Base-by-base conservation (phyloP, 2,329 filamentous ascomycete genomes). In the Lasiodiplodia theobromae region DNA sequence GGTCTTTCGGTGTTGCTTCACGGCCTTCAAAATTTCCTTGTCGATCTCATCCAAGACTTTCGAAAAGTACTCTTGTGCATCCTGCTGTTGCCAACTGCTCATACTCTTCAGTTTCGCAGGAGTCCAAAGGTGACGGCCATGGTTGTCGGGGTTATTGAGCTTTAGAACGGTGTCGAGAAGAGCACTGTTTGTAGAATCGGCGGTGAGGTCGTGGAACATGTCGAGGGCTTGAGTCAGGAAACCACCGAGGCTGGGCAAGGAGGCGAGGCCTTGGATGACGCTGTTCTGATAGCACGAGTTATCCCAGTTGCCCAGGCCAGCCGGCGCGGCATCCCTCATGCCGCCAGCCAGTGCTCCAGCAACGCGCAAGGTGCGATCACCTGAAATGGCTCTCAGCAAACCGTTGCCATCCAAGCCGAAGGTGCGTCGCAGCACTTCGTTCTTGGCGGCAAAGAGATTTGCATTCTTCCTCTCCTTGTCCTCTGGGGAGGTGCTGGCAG, bases 281-380 rank as follows among this genome's bases (percentile, higher is more conserved):
- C 94, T 97, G 79, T 99, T 99, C 80, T 98, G 96, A 78, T 97
- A 99, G 83, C 96, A 98, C 1, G 94, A 97, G 77, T 97, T 97
- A 82, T 97, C 93, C 82, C 90, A 91, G 78, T 99, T 99, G 11
- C 93, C 93, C 66, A 98, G 82, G 0, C 96, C 96, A 1, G 83
- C 77, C 16, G 84, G 84, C 14, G 76, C 78, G 68, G 75, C 70
- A 68, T 73, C 75, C 38, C 73, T 69, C 10, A 67, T 74, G 57
- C 71, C 74, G 3, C 71, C 71, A 31, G 71, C 47, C 58, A 71
- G 60, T 25, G 64, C 69, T 47, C 75, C 75, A 51, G 75, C 68
- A 40, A 72, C 69, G 44, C 77, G 69, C 57, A 77, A 70, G 10
- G 81, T 74, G 38, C 78, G 72, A 21, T 79, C 79, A n/a, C 78